Evolutionary conservation across 176 grass and related monocot genomes (phyloP), one percentile per base, ranked within the genome.

Genomic region (Miscanthus lutarioriparius): DNA sequence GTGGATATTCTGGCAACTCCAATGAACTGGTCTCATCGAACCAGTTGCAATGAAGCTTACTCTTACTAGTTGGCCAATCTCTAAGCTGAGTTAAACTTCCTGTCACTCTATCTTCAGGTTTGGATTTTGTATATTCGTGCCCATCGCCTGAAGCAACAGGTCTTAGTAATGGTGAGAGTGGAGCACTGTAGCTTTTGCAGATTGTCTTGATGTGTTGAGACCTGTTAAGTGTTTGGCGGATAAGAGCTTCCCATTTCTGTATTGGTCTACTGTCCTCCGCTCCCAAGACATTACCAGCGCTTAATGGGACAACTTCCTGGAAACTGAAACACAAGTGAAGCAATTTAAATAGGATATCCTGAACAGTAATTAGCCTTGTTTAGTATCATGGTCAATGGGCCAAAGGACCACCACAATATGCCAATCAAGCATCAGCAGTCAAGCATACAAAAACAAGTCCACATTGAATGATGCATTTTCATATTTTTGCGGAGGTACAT

Each of bases 281-380:
- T 30, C 93, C 93, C 30, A 95, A 76, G 35, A 95, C 90, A 90
- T 95, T 94, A 25, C 83, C 86, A 12, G 87, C 84, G 1, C 87
- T 94, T 75, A 91, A 85, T 37, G 92, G 89, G 48, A 94, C 89
- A 43, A 91, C 89, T 83, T 94, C 92, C 65, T 94, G 92, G 66
- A 91, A 94, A n/a, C 89, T 94, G 80, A 23, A 76, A 41, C 35
- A 80, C 20, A 77, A 67, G 32, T 25, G 44, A 69, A 68, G 35
- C 20, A 37, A 6, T 32, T 49, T 49, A 67, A 77, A 40, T 77
- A 15, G 11, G 11, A 38, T 62, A 17, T 36, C 33, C 12, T 77
- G 23, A 12, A 41, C 33, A 35, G 33, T 35, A 35, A 35, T 35
- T 35, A 35, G 33, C 33, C 33, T 35, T 35, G 33, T 35, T 35